Percentiles rank a stretch among this genome's conserved stretches.
phyloP scores from a whole-genome alignment of 2,329 filamentous ascomycete genomes.

The Claviceps arundinis region DNA sequence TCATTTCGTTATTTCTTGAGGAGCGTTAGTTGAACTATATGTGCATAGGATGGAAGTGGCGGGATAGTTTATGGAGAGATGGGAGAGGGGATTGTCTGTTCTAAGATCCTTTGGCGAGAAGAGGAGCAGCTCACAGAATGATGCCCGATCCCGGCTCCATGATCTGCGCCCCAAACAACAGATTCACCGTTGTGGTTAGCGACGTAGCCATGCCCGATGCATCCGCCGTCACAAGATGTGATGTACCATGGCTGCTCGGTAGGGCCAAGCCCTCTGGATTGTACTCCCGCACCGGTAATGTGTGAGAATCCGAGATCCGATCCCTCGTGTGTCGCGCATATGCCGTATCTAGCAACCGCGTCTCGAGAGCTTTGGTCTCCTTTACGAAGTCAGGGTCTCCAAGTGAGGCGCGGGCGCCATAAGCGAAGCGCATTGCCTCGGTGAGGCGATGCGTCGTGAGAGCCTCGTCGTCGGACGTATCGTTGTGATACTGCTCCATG shows the following conservation, averaged over 20 bases:
- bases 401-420: conserved; percentile 63
- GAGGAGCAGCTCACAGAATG: conserved; percentile 39
- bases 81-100: background rate
- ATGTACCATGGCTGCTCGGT: conserved; percentile 59
- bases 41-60: background rate
- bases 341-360: conserved; percentile 48
- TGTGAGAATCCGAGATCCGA: conserved; percentile 59
- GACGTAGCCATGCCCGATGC: conserved; percentile 60
- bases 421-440: conserved; percentile 83
- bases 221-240: conserved; percentile 62
- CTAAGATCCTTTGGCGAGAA: too few species aligned
- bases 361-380: conserved; percentile 50
- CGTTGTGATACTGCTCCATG: conserved; percentile 57
- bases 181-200: conserved; percentile 77
- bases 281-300: conserved; percentile 62
- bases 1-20: conserved; percentile 46
- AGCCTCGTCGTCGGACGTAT: conserved; percentile 32
- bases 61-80: background rate
- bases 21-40: background rate
- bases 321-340: conserved; percentile 46
- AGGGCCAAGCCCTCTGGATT: conserved; percentile 53
- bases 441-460: conserved; percentile 70
- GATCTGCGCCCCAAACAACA: conserved; percentile 68
- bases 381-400: conserved; percentile 69
- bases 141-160: conserved; percentile 74